A percentile compares a stretch with the other conserved stretches of the same genome.
These are phyloP conservation scores for Saturnispora silvae DNA, from an alignment of 805 yeast genomes.

Conservation along the genomic window DNA sequence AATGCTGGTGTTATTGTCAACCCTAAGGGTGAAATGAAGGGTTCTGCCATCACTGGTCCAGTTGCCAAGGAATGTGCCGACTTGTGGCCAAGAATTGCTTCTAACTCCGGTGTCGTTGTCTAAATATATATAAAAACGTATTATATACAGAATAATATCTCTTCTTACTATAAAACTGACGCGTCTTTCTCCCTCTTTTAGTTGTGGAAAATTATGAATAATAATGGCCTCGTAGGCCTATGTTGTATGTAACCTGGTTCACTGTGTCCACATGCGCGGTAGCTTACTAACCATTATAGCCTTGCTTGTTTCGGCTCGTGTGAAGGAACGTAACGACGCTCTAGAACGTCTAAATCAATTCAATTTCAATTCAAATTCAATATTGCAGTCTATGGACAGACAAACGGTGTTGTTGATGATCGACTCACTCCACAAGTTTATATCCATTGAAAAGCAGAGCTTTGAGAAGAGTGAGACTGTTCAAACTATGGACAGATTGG, in stretches of 20 bases:
- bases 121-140: constrained; percentile 32
- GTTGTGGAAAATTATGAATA: no score
- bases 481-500: constrained; percentile 18
- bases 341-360: constrained; percentile 29
- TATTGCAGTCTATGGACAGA: constrained; percentile 14
- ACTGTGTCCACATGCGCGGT: no score
- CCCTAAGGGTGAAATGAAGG: constrained; percentile 99
- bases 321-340: constrained; percentile 46
- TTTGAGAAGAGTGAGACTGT: constrained; percentile 17
- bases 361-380: constrained; percentile 16
- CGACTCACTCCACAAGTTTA: constrained; percentile 14
- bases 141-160: not conserved
- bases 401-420: constrained; percentile 11
- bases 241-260: no score
- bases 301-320: constrained; percentile 36
- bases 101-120: constrained; percentile 99
- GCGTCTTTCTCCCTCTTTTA: not conserved
- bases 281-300: constrained; percentile 10
- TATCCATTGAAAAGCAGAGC: constrained; percentile 16
- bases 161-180: constrained; percentile 1
- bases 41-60: constrained; percentile 99
- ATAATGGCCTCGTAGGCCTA: no score
- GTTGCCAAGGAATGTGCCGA: constrained; percentile 99
- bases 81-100: constrained; percentile 99
- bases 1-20: constrained; percentile 99